Evolutionary conservation across 306 rosid genomes (phyloP), one percentile per base, ranked within the genome.

Genomic region (Citrullus mucosospermus): DNA sequence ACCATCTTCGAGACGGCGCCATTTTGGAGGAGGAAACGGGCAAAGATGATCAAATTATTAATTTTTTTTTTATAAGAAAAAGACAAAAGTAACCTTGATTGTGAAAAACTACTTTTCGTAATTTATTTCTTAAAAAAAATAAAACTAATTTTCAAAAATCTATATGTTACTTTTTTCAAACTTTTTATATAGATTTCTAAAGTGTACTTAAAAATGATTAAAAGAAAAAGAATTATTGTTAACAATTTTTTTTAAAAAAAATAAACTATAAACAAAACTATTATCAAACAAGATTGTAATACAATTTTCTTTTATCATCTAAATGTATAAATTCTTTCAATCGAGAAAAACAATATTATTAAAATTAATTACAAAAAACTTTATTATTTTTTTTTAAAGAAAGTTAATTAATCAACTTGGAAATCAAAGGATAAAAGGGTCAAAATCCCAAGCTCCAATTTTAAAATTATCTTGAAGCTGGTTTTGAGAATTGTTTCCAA

Each of bases 391-490:
- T 57, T 50, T 48, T 3, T 4, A 17, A 55, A 55, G 7, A 20
- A 13, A 25, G 5, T 58, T 25, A 36, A 68, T 20, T 69, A 71
- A 71, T 82, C 83, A 55, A 87, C 86, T 83, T 90, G 86, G 79
- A 88, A 90, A 92, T 92, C 92, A 85, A 25, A 86, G 92, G 83
- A 85, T 86, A 16, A 53, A 53, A 53, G 76, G 95, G 90, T 93
- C 98, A 61, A 93, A 81, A 57, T 93, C 97, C 98, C 98, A 91
- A 80, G 85, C 89, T 79, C 96, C 96, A 79, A 88, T 67, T 85
- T 90, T 89, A 17, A 87, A 90, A 88, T 82, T 87, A 84, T 87
- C 91, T 87, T 15, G 83, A 84, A 5, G 17, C 43, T 56, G 81
- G 81, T 84, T 85, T 76, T 78, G 85, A 88, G 80, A 75, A 80